phyloP scores from a whole-genome alignment of 2,329 filamentous ascomycete genomes.

The Phyllosticta citriasiana region DNA sequence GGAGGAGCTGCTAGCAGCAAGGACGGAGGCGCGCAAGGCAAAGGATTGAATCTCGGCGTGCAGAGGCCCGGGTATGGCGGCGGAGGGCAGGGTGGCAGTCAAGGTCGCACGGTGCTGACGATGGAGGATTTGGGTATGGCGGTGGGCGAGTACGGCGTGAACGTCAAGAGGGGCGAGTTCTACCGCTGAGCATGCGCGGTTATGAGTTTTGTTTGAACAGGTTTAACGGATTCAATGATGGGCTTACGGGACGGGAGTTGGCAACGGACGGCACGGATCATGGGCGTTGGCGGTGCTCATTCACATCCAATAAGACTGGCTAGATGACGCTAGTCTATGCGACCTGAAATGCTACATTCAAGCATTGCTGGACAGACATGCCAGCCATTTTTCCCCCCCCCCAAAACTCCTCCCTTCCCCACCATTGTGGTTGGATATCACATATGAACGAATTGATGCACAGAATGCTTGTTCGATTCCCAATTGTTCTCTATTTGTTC shows the following conservation, averaged over 20 bases:
- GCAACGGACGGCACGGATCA: background rate
- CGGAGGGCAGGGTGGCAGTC: slow-evolving; percentile 76
- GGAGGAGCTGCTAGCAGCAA: slow-evolving; percentile 44
- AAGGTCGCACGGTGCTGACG: slow-evolving; percentile 87
- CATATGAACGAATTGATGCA: background rate
- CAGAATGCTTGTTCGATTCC: background rate
- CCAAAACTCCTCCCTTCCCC: background rate
- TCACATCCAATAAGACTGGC: background rate
- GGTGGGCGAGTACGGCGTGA: slow-evolving; percentile 93
- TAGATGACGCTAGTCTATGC: background rate
- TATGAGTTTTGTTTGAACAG: background rate
- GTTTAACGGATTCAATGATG: background rate
- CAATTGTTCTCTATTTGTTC: slow-evolving; percentile 47
- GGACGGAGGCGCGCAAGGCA: slow-evolving; percentile 31
- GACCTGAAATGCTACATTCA: background rate
- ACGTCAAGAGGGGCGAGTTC: slow-evolving; percentile 94
- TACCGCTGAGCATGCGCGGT: slow-evolving; percentile 52
- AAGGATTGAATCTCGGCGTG: slow-evolving; percentile 38
- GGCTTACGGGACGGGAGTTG: background rate
- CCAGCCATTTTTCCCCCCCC: background rate
- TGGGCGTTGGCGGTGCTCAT: background rate
- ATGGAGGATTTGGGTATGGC: slow-evolving; percentile 99
- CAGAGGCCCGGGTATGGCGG: slow-evolving; percentile 53
- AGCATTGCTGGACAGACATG: background rate
- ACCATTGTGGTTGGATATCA: background rate